Conservation (phyloP, 2,329 filamentous ascomycete genomes). For the Aureobasidium leucospermi region DNA sequence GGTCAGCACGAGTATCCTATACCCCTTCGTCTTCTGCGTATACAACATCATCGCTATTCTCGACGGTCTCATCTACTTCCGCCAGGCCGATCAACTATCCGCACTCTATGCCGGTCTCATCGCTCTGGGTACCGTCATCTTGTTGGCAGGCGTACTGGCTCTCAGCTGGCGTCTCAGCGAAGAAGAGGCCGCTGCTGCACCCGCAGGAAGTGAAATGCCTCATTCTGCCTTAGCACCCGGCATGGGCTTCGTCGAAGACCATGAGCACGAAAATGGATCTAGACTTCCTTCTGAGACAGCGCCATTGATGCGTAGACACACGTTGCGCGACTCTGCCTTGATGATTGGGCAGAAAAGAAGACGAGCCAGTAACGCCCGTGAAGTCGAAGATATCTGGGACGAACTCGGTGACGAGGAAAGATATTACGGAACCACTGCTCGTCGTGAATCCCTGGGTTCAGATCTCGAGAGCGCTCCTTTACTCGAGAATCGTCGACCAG, state of each 20-base stretch:
- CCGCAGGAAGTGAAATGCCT: constrained; percentile 42
- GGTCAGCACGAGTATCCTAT: constrained; percentile 89
- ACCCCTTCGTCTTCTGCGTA: constrained; percentile 95
- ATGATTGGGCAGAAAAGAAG: constrained; percentile 9
- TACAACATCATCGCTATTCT: constrained; percentile 99
- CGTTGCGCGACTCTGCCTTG: constrained; percentile 5
- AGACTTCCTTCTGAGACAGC: constrained; percentile 17
- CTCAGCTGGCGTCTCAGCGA: constrained; percentile 90
- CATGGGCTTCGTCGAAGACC: constrained; percentile 70
- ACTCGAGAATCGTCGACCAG: background rate
- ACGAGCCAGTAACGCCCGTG: constrained; percentile 42
- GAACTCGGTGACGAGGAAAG: constrained; percentile 61
- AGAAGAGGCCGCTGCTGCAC: constrained; percentile 46
- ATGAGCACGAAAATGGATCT: constrained; percentile 21
- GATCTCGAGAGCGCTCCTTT: background rate
- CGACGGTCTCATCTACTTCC: constrained; percentile 94
- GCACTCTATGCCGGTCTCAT: constrained; percentile 73
- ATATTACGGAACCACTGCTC: constrained; percentile 30
- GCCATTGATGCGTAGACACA: constrained; percentile 12
- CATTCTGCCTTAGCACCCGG: constrained; percentile 71
- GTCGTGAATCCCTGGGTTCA: background rate
- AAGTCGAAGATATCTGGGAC: constrained; percentile 77
- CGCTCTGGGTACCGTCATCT: constrained; percentile 74
- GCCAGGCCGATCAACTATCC: constrained; percentile 73
- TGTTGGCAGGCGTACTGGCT: constrained; percentile 81